Conservation (phyloP, 2,329 filamentous ascomycete genomes). For the Xylariaceae sp. region DNA sequence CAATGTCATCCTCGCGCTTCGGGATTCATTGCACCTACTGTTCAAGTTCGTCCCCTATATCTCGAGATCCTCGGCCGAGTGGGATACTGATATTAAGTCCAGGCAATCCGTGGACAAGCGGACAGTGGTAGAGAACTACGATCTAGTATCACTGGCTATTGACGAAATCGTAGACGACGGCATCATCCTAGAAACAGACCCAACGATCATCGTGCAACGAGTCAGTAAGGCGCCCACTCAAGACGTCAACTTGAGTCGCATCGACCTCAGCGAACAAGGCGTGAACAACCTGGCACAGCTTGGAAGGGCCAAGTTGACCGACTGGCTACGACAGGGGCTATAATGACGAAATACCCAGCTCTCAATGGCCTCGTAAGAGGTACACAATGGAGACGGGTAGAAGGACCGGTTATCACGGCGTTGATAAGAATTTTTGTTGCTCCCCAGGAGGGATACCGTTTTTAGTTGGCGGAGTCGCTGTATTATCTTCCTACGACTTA, state of each 20-base stretch:
- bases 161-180: slow-evolving; percentile 95
- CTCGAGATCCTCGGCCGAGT: not conserved
- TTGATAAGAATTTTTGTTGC: slow-evolving; percentile 28
- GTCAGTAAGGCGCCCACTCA: slow-evolving; percentile 89
- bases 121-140: slow-evolving; percentile 98
- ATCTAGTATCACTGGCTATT: slow-evolving; percentile 85
- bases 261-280: slow-evolving; percentile 93
- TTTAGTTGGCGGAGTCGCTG: slow-evolving; percentile 19
- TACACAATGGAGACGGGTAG: slow-evolving; percentile 16
- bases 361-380: slow-evolving; percentile 8
- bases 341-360: slow-evolving; percentile 35
- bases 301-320: slow-evolving; percentile 84
- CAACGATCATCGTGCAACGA: slow-evolving; percentile 84
- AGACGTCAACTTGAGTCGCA: slow-evolving; percentile 86
- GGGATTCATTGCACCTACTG: slow-evolving; percentile 83
- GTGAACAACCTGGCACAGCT: slow-evolving; percentile 91
- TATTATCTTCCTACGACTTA: slow-evolving; percentile 40
- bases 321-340: slow-evolving; percentile 81
- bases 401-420: slow-evolving; percentile 25
- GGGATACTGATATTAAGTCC: slow-evolving; percentile 14
- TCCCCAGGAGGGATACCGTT: slow-evolving; percentile 22
- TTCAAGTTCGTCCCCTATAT: slow-evolving; percentile 63
- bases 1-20: slow-evolving; percentile 84
- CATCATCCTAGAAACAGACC: slow-evolving; percentile 95
- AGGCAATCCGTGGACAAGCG: slow-evolving; percentile 96